Conservation (phyloP, 306 rosid species). For the Dalbergia oliveri region DNA sequence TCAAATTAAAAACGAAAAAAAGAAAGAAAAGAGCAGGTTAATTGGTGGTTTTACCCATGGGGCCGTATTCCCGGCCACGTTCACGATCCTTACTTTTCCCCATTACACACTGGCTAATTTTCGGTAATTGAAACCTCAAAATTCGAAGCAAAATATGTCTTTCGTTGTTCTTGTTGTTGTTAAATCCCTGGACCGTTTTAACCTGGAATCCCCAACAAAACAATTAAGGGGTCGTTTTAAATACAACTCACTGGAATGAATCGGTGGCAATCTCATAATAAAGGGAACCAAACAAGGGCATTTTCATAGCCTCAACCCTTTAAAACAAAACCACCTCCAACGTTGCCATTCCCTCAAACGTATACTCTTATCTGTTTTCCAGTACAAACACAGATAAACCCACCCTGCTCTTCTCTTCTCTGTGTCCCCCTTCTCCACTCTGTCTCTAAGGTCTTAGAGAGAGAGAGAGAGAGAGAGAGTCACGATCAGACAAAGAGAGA, state of each 20-base stretch:
- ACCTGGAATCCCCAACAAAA: not conserved
- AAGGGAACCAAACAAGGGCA: not conserved
- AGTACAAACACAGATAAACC: not conserved
- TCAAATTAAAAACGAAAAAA: no score
- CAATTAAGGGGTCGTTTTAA: not conserved
- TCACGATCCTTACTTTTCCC: not conserved
- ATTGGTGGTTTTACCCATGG: not conserved
- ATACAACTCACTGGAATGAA: not conserved
- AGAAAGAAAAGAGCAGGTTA: not conserved
- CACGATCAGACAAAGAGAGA: not conserved
- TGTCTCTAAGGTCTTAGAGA: not conserved
- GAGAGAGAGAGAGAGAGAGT: not conserved
- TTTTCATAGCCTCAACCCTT: conserved; percentile 21
- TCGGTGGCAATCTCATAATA: conserved; percentile 39
- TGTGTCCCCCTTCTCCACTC: not conserved
- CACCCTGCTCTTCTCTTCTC: not conserved
- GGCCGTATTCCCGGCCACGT: not conserved
- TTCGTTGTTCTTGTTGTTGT: no score
- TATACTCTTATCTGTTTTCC: no score
- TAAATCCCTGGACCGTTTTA: not conserved
- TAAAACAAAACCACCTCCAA: not conserved
- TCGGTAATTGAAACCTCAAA: not conserved
- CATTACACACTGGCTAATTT: not conserved
- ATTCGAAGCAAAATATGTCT: not conserved
- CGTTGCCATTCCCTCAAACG: not conserved